phyloP scores from a whole-genome alignment of 371 early-diverging fungal species.

The Thermomucor indicae-seudaticae region DNA sequence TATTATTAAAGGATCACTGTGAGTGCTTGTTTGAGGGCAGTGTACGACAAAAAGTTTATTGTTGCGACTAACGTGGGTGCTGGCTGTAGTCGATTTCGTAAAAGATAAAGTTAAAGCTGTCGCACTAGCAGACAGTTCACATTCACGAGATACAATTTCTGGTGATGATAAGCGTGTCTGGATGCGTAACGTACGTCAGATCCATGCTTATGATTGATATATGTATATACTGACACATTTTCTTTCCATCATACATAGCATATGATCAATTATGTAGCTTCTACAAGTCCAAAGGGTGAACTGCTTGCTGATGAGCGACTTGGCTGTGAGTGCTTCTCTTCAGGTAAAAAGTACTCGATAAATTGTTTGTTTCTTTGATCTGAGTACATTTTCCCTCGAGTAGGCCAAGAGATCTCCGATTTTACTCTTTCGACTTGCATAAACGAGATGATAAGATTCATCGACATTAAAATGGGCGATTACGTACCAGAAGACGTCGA shows the following conservation, averaged over 20 bases:
- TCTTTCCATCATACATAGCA: slow-evolving; percentile 9
- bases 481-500: slow-evolving; percentile 13
- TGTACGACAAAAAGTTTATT: too few species aligned
- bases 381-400: not conserved
- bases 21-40: slow-evolving; percentile 1
- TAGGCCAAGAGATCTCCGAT: slow-evolving; percentile 34
- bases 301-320: slow-evolving; percentile 25
- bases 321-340: slow-evolving; percentile 32
- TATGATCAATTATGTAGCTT: slow-evolving; percentile 26
- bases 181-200: slow-evolving; percentile 27
- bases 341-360: slow-evolving; percentile 13
- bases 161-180: slow-evolving; percentile 25
- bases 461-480: slow-evolving; percentile 36
- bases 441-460: slow-evolving; percentile 28
- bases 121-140: slow-evolving; percentile 30
- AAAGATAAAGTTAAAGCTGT: slow-evolving; percentile 25
- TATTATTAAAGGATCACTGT: slow-evolving; percentile 35
- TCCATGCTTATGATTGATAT: not conserved
- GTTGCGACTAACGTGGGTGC: too few species aligned
- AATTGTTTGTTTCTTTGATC: not conserved
- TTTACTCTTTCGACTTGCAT: slow-evolving; percentile 28
- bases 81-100: slow-evolving; percentile 24
- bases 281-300: slow-evolving; percentile 19
- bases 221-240: not conserved
- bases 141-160: slow-evolving; percentile 22